Evolutionary conservation across 441 rosid species (phyloP).

Genomic region (Arabidopsis hybrid): DNA sequence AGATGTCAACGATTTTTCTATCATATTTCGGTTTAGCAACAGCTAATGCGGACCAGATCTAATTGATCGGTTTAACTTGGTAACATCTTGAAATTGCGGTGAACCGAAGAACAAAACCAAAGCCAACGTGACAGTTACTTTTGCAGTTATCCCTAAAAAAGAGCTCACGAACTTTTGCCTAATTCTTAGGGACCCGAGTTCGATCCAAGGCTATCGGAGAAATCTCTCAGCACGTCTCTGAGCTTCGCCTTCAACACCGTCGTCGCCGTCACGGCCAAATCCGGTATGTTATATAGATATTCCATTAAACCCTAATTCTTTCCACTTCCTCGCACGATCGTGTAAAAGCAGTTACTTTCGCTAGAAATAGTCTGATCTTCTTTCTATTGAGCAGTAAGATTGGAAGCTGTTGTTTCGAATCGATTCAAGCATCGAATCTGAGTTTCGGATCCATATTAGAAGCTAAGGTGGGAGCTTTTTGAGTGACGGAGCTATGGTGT

Average conservation of each 20-base stretch:
- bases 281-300: not conserved
- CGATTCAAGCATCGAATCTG: constrained; percentile 4
- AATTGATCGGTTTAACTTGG: not conserved
- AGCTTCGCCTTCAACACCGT: constrained; percentile 28
- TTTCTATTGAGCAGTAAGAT: not conserved
- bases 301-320: constrained; percentile 29
- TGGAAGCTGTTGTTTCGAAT: constrained; percentile 28
- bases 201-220: not conserved
- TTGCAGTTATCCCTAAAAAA: not conserved
- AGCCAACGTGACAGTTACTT: not conserved
- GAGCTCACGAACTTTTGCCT: not conserved
- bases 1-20: not conserved
- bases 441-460: constrained; percentile 10
- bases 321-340: constrained; percentile 25
- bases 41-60: not conserved
- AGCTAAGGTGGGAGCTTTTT: constrained; percentile 28
- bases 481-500: constrained; percentile 39
- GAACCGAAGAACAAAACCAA: constrained; percentile 12
- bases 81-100: constrained; percentile 2
- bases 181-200: constrained; percentile 25
- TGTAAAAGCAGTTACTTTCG: not conserved
- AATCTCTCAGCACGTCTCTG: constrained; percentile 19
- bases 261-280: not conserved
- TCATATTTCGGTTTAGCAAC: not conserved
- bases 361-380: constrained; percentile 12